Base-by-base conservation (phyloP, 208 protist genomes). In the Lotmaria passim region DNA sequence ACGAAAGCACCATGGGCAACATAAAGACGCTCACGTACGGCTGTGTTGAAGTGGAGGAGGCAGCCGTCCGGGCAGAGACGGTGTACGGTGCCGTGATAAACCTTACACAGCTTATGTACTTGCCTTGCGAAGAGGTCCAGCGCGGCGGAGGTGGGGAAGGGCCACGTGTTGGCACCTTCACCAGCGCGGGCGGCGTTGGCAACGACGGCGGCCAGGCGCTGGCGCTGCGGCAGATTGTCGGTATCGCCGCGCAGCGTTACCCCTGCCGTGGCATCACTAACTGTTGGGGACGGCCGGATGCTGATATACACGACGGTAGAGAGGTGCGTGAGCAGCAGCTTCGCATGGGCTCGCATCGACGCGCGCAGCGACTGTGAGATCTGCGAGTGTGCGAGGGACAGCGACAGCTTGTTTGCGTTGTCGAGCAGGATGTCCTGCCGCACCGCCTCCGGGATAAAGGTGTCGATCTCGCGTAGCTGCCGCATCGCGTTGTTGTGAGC, bases 31-130 rank as follows among this genome's bases (percentile, higher is more conserved):
- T 23, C 38, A 17, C 69, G 57, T 11, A 53, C 58, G 17, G 55
- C 44, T 7, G 1, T n/a, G 41, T 57, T 8, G 53, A 79, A 79
- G 43, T 79, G 73, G 19, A 79, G n/a, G 1, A 79, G 23, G 21
- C 66, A 66, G 30, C 38, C n/a, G 57, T 79, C 73, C 0, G 73
- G 73, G 24, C 17, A 48, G 14, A 74, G 38, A 43, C 60, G 60
- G 43, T 55, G 67, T 10, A 68, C 28, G 0, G 44, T 63, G 39
- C 73, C 73, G 52, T 57, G 56, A 58, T 60, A 39, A 23, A 23
- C 23, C 47, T 39, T 24, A n/a, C 34, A 30, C 3, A 74, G 46
- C 5, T 74, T 50, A 3, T 74, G 30, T 41, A 79, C 41, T 21
- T 55, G 43, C n/a, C 5, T 38, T 24, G 44, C 26, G 38, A 73